Conservation (phyloP, 2,329 filamentous ascomycete species). For the Ascochyta koolunga region DNA sequence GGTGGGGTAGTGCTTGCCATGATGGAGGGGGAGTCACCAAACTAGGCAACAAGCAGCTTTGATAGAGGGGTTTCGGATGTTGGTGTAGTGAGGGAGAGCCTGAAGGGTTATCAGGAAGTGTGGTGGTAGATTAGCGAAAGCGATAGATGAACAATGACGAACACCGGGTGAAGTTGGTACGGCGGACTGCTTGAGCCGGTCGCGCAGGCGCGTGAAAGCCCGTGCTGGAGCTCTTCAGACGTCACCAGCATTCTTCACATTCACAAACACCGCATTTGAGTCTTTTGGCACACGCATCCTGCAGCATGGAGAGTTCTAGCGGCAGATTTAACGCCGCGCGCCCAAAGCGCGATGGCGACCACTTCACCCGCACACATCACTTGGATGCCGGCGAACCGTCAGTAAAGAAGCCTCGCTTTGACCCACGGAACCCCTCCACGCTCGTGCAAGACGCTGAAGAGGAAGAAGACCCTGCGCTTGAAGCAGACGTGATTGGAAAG, state of each 20-base stretch:
- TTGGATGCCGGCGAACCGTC: constrained; percentile 60
- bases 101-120: background rate
- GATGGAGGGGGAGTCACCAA: constrained; percentile 10
- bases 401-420: constrained; percentile 85
- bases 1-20: constrained; percentile 43
- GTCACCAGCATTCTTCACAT: constrained; percentile 8
- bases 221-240: constrained; percentile 12
- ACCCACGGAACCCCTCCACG: constrained; percentile 91
- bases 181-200: constrained; percentile 25
- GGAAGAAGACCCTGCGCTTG: constrained; percentile 77
- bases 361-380: constrained; percentile 77
- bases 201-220: constrained; percentile 19
- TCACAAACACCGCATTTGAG: background rate
- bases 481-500: constrained; percentile 89
- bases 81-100: background rate
- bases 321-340: constrained; percentile 62
- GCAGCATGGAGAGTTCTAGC: constrained; percentile 38
- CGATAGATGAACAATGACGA: constrained; percentile 25
- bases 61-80: background rate
- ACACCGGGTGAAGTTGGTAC: constrained; percentile 24
- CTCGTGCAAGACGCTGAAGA: constrained; percentile 82
- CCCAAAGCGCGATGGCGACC: constrained; percentile 82
- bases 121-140: constrained; percentile 10
- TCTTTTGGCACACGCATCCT: background rate
- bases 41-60: background rate